Base-by-base conservation (phyloP, 2,329 filamentous ascomycete species). In the Hymenotorrendiella dingleyae region DNA sequence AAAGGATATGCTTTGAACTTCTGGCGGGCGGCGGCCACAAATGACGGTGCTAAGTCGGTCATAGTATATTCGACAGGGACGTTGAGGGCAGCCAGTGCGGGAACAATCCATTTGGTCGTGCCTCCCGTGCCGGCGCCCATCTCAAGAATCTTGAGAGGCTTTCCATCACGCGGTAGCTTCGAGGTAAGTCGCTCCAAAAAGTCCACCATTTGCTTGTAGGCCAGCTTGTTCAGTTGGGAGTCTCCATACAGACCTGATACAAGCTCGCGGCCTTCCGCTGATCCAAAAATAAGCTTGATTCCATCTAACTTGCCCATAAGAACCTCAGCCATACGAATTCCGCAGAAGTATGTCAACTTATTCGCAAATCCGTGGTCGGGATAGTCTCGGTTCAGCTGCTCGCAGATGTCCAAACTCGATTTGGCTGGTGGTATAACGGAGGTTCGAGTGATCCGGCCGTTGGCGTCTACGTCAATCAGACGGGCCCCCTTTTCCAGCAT, bases 71-170 rank as follows among this genome's bases (percentile, higher is more conserved):
- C 42, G n/a, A 69, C 48, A 0, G 47, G 44, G 2, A 64, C 41
- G 6, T 51, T 54, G 0, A 39, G 29, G 0, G 19, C 22, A 1
- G 34, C 42, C 3, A 72, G 53, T 1, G 43, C 29, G 0, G 56
- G 44, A 0, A 66, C 42, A 1, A 70, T 19, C 1, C 53, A 41
- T 9, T 46, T 49, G 0, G 69, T 67, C 0, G 69, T 71, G 0
- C 64, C 67, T 3, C 69, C 68, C 1, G 67, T 69, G 9, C 68
- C 68, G 0, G 61, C 67, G 0, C 69, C 68, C 6, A 70, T 46
- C 49, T 71, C 67, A 38, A 73, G 57, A 27, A 72, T 64, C 3
- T 57, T 53, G n/a, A 68, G 47, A 3, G 33, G 30, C 46, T 49
- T 50, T 55, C 52, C 54, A 54, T 6, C 52, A 50, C 27, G 54